Base-by-base conservation (phyloP, 2,329 filamentous ascomycete genomes). In the Claviceps cyperi region DNA sequence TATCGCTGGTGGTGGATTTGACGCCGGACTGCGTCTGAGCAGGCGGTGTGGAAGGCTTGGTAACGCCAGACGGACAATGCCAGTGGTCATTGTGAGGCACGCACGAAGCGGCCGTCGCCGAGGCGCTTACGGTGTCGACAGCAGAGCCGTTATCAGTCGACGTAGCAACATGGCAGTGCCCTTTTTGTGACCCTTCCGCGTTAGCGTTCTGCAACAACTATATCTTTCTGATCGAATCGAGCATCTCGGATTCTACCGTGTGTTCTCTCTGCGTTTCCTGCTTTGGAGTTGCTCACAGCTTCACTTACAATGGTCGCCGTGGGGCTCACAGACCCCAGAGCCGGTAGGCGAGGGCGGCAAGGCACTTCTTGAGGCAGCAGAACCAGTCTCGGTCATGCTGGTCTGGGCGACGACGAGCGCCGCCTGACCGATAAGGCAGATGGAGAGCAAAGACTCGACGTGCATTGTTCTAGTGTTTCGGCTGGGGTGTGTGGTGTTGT, bases 321-420 rank as follows among this genome's bases (percentile, higher is more conserved):
- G 53, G 3, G 51, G 51, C 43, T 52, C 50, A 49, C 56, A 57
- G 37, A 45, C 24, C 35, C 53, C 51, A 8, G 53, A 55, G 4
- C 49, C 50, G 0, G 55, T 56, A 3, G 55, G 56, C 22, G 56
- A 58, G 22, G 55, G 56, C 8, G 52, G 53, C 50, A 55, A 32
- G n/a, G 46, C 47, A 38, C 48, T 47, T 35, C 41, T 40, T 9
- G 37, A 24, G 24, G 48, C 43, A 5, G 44, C n/a, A 14, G 47
- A 38, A 32, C 24, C 11, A 19, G 49, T 21, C 14, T n/a, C 39
- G 2, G 37, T 13, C 2, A 39, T 39, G 11, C 19, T 50, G 19
- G 44, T 43, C 48, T 52, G 52, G 37, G 48, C 53, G 7, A 47
- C 44, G 5, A 36, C 48, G 17, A 52, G 24, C 6, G 37, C 53